Evolutionary conservation across 345 rosid genomes (phyloP).

Genomic region (Rhizophora mangle): DNA sequence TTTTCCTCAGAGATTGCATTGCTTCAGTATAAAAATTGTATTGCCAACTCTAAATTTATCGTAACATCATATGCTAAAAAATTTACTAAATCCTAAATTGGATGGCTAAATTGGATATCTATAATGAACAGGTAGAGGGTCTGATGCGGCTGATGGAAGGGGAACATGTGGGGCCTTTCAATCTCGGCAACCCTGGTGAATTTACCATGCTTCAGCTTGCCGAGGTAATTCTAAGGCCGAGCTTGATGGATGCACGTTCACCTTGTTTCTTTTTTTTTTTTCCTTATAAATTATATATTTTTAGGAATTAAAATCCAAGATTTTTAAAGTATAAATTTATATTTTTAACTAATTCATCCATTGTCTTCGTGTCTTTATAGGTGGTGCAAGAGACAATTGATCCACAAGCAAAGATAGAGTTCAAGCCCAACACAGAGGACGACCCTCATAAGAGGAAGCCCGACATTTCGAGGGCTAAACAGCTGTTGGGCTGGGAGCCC

Average conservation of each 20-base stretch:
- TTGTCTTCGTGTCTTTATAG: not conserved
- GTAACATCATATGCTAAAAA: no score
- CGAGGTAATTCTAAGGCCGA: not conserved
- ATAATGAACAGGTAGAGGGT: not conserved
- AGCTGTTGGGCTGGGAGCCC: conserved; percentile 71
- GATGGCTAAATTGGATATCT: no score
- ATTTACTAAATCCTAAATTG: no score
- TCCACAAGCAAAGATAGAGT: conserved; percentile 48
- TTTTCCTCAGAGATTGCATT: not conserved
- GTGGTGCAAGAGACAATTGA: conserved; percentile 1
- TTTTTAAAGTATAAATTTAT: no score
- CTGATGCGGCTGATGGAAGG: not conserved
- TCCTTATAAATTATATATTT: not conserved
- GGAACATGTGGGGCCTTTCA: not conserved
- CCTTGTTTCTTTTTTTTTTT: not conserved
- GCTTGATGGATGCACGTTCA: not conserved
- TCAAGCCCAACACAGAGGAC: conserved; percentile 46
- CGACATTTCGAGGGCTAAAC: not conserved
- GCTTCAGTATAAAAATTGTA: not conserved
- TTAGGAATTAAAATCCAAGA: no score
- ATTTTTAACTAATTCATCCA: not conserved
- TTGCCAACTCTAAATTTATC: not conserved
- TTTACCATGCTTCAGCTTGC: conserved; percentile 5
- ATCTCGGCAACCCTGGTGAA: conserved; percentile 3
- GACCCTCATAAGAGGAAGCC: not conserved